Base-by-base conservation (phyloP, 1,284 basidiomycete species). In the Ustilago xerochloae region DNA sequence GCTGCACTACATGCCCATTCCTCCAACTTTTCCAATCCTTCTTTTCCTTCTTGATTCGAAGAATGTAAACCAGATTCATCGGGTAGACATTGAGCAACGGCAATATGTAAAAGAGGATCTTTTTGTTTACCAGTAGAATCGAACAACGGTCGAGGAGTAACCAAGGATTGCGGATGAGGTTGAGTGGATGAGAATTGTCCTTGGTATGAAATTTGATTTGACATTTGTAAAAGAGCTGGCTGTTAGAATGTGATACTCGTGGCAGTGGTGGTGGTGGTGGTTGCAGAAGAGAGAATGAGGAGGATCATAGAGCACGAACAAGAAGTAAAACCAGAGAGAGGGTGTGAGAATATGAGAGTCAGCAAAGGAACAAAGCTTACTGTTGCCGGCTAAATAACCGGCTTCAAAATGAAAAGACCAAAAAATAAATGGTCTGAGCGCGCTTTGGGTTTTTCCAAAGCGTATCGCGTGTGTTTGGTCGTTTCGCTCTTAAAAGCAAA, bases 11-110 rank as follows among this genome's bases (percentile, higher is more conserved):
- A 45, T 4, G 77, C 73, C 63, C 66, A 79, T 13, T 9, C 13
- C 18, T 69, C 52, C 26, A 79, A 36, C 54, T 75, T 80, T 13
- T 59, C 61, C 24, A 80, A 45, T 2, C 71, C 77, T 9, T 47
- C 66, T 18, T 36, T 13, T 5, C 33, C 12, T 29, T 13, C 9
- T 7, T 38, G 4, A 7, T n/a, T 5, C 13, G 29, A 28, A 24
- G 47, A 24, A 35, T 74, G 65, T 4, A 74, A 26, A 0, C 71
- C 71, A 1, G 62, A 64, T 36, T 63, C 58, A 39, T 74, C 66
- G 9, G 72, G 66, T 12, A 63, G 30, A n/a, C 68, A 62, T 39
- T 74, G 71, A 0, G 71, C 71, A 5, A 74, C 54, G 7, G 71
- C 71, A 22, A 74, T 65, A 32, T 74, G 71, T 7, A 74, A 35